Evolutionary conservation across 768 basidiomycete species (phyloP).

Genomic region (Pleurotus sapidus): DNA sequence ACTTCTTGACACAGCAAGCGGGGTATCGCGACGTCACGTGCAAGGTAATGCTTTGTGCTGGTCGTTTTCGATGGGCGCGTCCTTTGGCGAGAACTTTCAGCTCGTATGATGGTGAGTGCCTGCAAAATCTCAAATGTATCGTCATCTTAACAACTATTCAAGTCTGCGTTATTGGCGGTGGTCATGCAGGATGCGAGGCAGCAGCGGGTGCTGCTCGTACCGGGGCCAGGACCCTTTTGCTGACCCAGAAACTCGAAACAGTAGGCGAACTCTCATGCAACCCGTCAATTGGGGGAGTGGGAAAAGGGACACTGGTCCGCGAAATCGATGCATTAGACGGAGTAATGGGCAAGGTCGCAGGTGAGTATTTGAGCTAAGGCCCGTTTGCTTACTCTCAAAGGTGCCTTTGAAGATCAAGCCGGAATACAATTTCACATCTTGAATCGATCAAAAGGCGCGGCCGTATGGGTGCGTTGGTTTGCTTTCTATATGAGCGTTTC

Average conservation of each 20-base stretch:
- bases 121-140: no score
- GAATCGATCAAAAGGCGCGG: slow-evolving; percentile 83
- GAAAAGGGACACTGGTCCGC: slow-evolving; percentile 88
- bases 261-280: slow-evolving; percentile 88
- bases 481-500: no score
- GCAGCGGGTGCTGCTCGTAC: slow-evolving; percentile 83
- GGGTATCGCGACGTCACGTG: no score
- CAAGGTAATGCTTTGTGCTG: no score
- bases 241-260: slow-evolving; percentile 80
- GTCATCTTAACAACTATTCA: not conserved
- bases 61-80: not conserved
- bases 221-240: slow-evolving; percentile 74
- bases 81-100: not conserved
- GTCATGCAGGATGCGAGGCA: slow-evolving; percentile 92
- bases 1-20: no score
- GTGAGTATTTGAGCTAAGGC: slow-evolving; percentile 34
- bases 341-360: slow-evolving; percentile 78
- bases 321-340: slow-evolving; percentile 93
- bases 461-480: slow-evolving; percentile 76
- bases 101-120: not conserved
- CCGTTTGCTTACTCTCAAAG: not conserved
- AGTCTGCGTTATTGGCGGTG: slow-evolving; percentile 89
- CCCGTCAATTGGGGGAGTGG: slow-evolving; percentile 88
- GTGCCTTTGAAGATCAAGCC: slow-evolving; percentile 59
- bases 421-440: slow-evolving; percentile 88